Percentiles rank a stretch among this genome's conserved stretches.
Evolutionary conservation across 768 basidiomycete genomes (phyloP).

Genomic region (Lyophyllum shimeji): DNA sequence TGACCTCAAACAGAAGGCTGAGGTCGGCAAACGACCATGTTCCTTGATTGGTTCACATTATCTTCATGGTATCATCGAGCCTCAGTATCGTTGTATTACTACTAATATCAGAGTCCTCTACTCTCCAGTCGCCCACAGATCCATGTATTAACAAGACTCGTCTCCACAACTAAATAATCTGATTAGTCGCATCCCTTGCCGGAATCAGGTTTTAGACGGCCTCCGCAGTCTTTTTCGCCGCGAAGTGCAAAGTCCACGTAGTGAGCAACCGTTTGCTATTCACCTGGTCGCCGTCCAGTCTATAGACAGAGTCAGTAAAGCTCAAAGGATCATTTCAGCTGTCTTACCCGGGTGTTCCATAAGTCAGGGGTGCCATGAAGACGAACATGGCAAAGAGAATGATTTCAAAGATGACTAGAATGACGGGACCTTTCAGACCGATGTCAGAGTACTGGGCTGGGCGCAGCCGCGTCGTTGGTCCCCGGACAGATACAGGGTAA

Average conservation of each 20-base stretch:
- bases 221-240: constrained; percentile 61
- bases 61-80: not conserved
- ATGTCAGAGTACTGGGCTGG: constrained; percentile 67
- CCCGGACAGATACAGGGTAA: constrained; percentile 82
- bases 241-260: constrained; percentile 95
- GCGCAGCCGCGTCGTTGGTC: constrained; percentile 60
- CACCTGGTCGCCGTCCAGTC: constrained; percentile 83
- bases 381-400: constrained; percentile 64
- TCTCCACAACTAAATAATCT: constrained; percentile 8
- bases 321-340: constrained; percentile 1
- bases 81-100: not conserved
- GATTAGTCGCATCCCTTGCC: not conserved
- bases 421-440: constrained; percentile 72
- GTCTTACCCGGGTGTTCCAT: constrained; percentile 92
- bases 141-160: constrained; percentile 16
- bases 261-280: constrained; percentile 80
- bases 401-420: constrained; percentile 56
- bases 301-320: constrained; percentile 30
- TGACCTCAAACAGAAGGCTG: not conserved
- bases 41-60: not conserved
- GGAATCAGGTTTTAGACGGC: constrained; percentile 20
- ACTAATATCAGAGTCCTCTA: not conserved
- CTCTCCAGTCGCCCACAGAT: not conserved
- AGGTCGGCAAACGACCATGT: constrained; percentile 1
- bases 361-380: constrained; percentile 89